A percentile compares a stretch with the other conserved stretches of the same genome.
Evolutionary conservation across 345 rosid species (phyloP).

Genomic region (Citrus glauca): DNA sequence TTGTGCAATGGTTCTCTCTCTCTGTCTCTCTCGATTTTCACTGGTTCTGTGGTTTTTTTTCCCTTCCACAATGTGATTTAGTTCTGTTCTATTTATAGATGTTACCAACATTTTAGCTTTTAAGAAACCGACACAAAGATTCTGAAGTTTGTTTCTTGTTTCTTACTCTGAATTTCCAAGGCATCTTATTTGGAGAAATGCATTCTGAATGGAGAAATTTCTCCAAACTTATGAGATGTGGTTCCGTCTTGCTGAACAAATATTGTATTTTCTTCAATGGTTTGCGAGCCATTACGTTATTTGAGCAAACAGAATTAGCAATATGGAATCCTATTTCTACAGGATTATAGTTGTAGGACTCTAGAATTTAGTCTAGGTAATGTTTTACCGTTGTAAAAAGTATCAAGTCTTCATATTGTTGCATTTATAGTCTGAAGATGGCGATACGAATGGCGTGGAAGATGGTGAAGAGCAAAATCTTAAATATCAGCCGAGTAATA

Average conservation of each 20-base stretch:
- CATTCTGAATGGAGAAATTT: background rate
- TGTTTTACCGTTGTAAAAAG: background rate
- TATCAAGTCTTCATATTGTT: conserved; percentile 2
- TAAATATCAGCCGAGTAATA: conserved; percentile 13
- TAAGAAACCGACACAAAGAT: background rate
- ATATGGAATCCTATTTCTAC: background rate
- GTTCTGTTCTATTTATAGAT: background rate
- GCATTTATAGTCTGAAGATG: conserved; percentile 19
- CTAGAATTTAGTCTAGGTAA: background rate
- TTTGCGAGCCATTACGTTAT: background rate
- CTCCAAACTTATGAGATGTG: background rate
- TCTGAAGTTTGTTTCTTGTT: background rate
- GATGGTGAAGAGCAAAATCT: conserved; percentile 8
- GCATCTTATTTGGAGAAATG: background rate
- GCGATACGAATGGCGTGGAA: conserved; percentile 13
- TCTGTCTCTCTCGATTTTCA: background rate
- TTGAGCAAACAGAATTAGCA: background rate
- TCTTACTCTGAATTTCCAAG: background rate
- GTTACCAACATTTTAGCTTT: background rate
- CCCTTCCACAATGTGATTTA: background rate
- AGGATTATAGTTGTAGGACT: background rate
- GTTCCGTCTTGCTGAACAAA: background rate
- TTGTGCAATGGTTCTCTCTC: background rate
- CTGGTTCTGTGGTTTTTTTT: background rate
- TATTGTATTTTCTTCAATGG: background rate